Percentiles rank a stretch among this genome's conserved stretches.
phyloP scores from a whole-genome alignment of 164 flowering plant genomes.

The Paratinospora sagittata region DNA sequence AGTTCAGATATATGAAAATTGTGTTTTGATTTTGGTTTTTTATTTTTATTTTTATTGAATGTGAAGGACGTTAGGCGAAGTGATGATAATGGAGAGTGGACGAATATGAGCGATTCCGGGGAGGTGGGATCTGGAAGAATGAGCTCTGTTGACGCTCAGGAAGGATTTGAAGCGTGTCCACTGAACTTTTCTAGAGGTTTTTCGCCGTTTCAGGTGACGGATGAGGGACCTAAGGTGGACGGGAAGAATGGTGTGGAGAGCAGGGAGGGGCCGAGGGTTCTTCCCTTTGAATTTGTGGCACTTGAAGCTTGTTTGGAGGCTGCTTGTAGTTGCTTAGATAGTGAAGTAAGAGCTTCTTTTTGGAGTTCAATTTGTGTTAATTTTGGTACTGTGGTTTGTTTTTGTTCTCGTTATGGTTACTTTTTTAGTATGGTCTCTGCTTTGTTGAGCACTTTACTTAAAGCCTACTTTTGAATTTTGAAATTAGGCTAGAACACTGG shows the following conservation, averaged over 20 bases:
- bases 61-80: slow-evolving; percentile 43
- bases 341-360: slow-evolving; percentile 42
- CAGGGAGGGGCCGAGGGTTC: slow-evolving; percentile 61
- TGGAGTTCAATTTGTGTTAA: neutral
- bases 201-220: slow-evolving; percentile 19
- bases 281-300: slow-evolving; percentile 89
- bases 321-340: slow-evolving; percentile 84
- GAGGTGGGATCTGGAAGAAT: slow-evolving; percentile 36
- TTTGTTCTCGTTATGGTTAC: too few species aligned
- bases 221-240: slow-evolving; percentile 34
- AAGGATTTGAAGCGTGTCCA: slow-evolving; percentile 46
- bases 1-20: too few species aligned
- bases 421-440: neutral
- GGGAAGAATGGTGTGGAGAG: slow-evolving; percentile 41
- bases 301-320: slow-evolving; percentile 95
- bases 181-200: slow-evolving; percentile 25
- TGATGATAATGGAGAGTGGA: too few species aligned
- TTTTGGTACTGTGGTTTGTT: neutral
- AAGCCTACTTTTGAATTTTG: neutral
- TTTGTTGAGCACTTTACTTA: too few species aligned
- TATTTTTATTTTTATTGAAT: neutral
- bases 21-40: too few species aligned
- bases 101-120: slow-evolving; percentile 30
- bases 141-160: too few species aligned
- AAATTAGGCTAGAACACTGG: slow-evolving; percentile 78